These are phyloP conservation scores for Colletotrichum horii DNA, from an alignment of 2,329 filamentous ascomycete species.

Conservation along the genomic window DNA sequence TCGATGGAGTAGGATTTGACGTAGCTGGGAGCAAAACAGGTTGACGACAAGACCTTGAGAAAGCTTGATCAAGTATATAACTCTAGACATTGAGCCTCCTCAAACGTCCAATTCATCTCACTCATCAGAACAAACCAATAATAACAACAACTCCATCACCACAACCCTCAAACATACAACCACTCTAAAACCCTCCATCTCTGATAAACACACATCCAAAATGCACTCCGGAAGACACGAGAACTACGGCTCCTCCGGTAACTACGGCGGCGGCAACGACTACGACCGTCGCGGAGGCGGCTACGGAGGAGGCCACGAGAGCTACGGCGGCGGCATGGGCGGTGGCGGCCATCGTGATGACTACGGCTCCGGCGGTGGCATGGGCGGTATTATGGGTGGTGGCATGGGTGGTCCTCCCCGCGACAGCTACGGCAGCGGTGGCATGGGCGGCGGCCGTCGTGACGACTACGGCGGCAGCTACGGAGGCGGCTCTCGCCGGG, in stretches of 20 bases:
- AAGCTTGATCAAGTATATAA: slow-evolving; percentile 5
- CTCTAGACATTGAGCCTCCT: background rate
- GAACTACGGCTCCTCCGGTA: slow-evolving; percentile 14
- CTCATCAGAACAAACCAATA: background rate
- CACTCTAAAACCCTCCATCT: background rate
- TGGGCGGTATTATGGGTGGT: background rate
- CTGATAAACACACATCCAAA: background rate
- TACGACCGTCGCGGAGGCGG: background rate
- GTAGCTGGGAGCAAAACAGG: background rate
- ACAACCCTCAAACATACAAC: background rate
- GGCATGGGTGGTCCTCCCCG: background rate
- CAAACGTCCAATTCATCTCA: background rate
- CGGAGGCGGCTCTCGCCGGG: background rate
- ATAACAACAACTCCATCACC: background rate
- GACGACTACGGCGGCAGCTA: background rate
- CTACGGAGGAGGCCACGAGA: background rate
- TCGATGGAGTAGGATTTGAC: slow-evolving; percentile 10
- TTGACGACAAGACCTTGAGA: background rate
- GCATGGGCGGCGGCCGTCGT: background rate
- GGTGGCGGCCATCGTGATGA: background rate
- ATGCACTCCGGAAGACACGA: slow-evolving; percentile 17
- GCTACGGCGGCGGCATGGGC: background rate
- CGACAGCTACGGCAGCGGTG: background rate
- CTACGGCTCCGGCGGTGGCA: background rate
- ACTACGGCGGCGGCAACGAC: slow-evolving; percentile 1